A percentile compares a stretch with the other conserved stretches of the same genome.
Conservation (phyloP, 306 rosid genomes). For the Cucumis cinereus region DNA sequence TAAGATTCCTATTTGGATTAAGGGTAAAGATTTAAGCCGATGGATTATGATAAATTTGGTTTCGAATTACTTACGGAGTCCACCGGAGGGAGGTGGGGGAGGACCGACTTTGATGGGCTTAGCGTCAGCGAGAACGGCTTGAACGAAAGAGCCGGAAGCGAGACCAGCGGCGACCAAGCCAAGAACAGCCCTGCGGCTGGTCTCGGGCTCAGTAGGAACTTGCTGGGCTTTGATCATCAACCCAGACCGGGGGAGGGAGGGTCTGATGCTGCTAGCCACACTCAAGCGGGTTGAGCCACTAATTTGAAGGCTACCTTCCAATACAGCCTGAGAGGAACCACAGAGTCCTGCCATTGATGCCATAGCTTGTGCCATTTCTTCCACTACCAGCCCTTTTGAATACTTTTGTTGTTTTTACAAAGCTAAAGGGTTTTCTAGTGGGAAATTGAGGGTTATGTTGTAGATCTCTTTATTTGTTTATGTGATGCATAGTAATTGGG, state of each 20-base stretch:
- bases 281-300: conserved; percentile 50
- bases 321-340: conserved; percentile 60
- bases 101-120: conserved; percentile 75
- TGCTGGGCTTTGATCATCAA: conserved; percentile 54
- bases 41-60: neutral
- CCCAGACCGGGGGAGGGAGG: conserved; percentile 23
- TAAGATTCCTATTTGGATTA: too few species aligned
- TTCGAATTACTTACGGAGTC: conserved; percentile 52
- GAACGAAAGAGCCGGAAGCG: conserved; percentile 70
- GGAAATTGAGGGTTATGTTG: neutral
- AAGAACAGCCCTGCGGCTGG: conserved; percentile 60
- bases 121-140: conserved; percentile 80
- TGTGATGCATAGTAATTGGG: conserved; percentile 39
- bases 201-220: conserved; percentile 30
- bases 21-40: neutral
- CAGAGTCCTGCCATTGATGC: conserved; percentile 82
- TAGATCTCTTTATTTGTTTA: conserved; percentile 13
- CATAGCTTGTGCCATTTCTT: conserved; percentile 28
- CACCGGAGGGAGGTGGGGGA: conserved; percentile 91
- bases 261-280: conserved; percentile 18
- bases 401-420: neutral
- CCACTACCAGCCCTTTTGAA: neutral
- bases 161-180: conserved; percentile 80
- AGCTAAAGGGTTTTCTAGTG: neutral
- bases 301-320: conserved; percentile 60